Evolutionary conservation across 2,329 filamentous ascomycete genomes (phyloP), one percentile per base, ranked within the genome.

Genomic region (Aspergillus brasiliensis): DNA sequence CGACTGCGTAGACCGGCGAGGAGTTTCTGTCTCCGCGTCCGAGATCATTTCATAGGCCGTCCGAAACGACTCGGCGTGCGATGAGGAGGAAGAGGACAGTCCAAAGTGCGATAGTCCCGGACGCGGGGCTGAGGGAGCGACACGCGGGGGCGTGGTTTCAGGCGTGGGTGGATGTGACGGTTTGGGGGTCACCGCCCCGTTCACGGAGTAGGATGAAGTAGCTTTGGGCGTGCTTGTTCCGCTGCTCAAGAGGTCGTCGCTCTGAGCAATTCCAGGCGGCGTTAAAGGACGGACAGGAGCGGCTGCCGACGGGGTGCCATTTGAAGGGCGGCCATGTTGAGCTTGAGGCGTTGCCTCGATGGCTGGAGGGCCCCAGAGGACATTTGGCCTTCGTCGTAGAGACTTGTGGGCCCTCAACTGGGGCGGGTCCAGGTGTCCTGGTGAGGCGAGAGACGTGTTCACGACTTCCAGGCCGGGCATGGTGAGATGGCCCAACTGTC

Each of bases 81-180:
- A 88, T 1, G 80, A 81, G 6, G 82, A 75, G 5, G 82, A 75
- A 2, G 81, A 87, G 8, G 81, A 75, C 62, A 84, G 84, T 31
- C 83, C 84, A 21, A 83, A 82, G 63, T 87, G 83, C 62, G 75
- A 76, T 47, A 81, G 69, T 17, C 74, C 71, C 17, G 83, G 66
- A 57, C 70, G 73, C 58, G 68, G 64, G 5, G 27, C 56, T 5
- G 66, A 65, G n/a, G 73, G 69, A 23, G 69, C 64, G 31, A 69
- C 65, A 59, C 86, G 83, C 37, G 90, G 90, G 55, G 89, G 90
- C 15, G 90, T 92, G 48, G 89, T 84, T 75, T 92, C 90, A 34
- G 90, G 90, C 3, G 90, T 92, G 31, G 88, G 89, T 15, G 88
- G 88, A 67, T 86, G 90, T 69, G 83, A 83, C 64, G 88, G 85